Evolutionary conservation across 2,329 filamentous ascomycete species (phyloP), one percentile per base, ranked within the genome.

Genomic region (Mariannaea sp.): DNA sequence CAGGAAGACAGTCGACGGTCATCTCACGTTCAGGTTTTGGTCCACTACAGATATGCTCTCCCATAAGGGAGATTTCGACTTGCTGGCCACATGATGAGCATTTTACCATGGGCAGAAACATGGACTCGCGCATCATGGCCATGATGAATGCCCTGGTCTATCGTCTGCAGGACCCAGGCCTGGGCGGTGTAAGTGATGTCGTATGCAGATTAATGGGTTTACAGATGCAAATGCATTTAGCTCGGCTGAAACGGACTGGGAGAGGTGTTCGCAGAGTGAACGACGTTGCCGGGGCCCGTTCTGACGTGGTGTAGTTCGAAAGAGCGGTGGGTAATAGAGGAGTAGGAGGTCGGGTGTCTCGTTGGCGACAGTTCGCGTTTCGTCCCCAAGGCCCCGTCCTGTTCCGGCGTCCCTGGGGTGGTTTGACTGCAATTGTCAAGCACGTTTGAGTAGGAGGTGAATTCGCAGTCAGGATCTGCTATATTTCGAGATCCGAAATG

Each of bases 51-150:
- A 90, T 71, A 76, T 96, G 92, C 57, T 95, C 90, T 57, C 90
- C 90, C 87, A 96, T 89, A 71, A 86, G 78, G 33, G 88, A 87
- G 62, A 96, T 94, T 68, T 92, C 87, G 55, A 96, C 89, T 65
- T 92, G 84, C 33, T 77, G 73, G 33, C 85, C 83, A 70, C 91
- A 96, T 75, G 81, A 85, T 47, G 91, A 95, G 74, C 91, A 96
- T 79, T 93, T 96, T 74, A 96, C 89, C 19, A 86, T 86, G 67
- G 91, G 90, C 77, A 94, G 78, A 60, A 92, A 84, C 71, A 82
- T 81, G 70, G 84, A 87, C 70, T 85, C 81, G 68, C 85, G 79
- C 64, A 77, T 77, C 57, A 75, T 70, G 38, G 76, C 73, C 79
- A 82, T 82, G 58, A 57, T 73, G 67, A 53, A 36, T 55, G 56